Conservation (phyloP, 1,284 basidiomycete species). For the Ustilago cynodontis region DNA sequence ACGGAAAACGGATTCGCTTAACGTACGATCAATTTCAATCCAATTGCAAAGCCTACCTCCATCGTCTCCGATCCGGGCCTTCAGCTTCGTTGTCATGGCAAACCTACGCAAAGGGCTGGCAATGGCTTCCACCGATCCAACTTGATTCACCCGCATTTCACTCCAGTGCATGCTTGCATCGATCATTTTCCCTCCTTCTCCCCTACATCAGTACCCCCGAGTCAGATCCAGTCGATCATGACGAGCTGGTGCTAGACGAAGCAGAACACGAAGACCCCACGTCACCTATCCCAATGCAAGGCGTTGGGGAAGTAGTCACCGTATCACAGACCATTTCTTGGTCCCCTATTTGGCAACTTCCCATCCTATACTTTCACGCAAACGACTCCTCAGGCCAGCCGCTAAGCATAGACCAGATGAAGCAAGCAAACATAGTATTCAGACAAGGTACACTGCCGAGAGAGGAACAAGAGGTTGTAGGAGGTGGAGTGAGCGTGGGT, state of each 20-base stretch:
- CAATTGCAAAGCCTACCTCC: conserved; percentile 9
- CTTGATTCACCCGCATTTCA: conserved; percentile 3
- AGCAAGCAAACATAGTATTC: not conserved
- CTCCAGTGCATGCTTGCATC: conserved; percentile 9
- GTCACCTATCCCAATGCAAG: too few relatives aligned
- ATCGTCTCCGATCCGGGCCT: not conserved
- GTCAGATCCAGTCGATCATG: too few relatives aligned
- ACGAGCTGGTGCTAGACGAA: too few relatives aligned
- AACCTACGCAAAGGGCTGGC: conserved; percentile 23
- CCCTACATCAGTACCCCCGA: too few relatives aligned
- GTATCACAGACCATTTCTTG: conserved; percentile 26
- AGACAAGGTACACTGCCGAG: not conserved
- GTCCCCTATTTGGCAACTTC: conserved; percentile 24
- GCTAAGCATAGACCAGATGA: conserved; percentile 5
- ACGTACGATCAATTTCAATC: conserved; percentile 9
- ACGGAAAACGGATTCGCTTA: not conserved
- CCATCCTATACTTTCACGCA: conserved; percentile 35
- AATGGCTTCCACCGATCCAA: not conserved
- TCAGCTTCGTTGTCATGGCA: conserved; percentile 16
- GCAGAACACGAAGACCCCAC: too few relatives aligned
- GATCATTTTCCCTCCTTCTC: conserved; percentile 14
- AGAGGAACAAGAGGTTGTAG: not conserved
- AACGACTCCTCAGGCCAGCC: conserved; percentile 7
- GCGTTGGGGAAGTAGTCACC: not conserved
- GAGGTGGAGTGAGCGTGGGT: conserved; percentile 17